Evolutionary conservation across 2,329 filamentous ascomycete species (phyloP).

Genomic region (Leptographium flavum): DNA sequence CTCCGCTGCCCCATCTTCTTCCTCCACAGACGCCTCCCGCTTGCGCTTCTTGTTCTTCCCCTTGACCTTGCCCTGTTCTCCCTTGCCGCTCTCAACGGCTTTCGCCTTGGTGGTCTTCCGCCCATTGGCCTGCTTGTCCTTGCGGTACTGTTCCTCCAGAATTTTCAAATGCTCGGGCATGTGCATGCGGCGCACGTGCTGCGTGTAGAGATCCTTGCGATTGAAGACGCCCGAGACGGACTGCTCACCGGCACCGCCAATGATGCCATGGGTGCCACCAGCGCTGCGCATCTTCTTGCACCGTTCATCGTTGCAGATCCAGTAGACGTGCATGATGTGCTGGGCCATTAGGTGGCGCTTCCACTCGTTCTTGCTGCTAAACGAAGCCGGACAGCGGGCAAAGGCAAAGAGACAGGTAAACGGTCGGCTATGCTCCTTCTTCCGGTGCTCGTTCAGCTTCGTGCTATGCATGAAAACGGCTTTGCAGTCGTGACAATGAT

Average conservation of each 20-base stretch:
- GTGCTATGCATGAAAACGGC: not conserved
- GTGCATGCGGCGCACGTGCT: constrained; percentile 81
- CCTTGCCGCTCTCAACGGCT: not conserved
- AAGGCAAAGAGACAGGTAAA: constrained; percentile 67
- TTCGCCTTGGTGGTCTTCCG: not conserved
- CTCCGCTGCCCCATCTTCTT: not conserved
- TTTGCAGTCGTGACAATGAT: no score
- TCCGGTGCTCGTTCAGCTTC: constrained; percentile 31
- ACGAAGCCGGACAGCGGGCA: constrained; percentile 60
- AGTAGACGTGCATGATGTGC: constrained; percentile 62
- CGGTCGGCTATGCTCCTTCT: constrained; percentile 37
- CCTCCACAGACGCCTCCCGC: no score
- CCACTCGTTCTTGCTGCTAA: constrained; percentile 85
- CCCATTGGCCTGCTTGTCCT: not conserved
- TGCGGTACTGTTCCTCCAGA: constrained; percentile 16
- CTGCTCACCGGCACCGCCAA: no score
- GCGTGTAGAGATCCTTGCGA: constrained; percentile 80
- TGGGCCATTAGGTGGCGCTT: constrained; percentile 76
- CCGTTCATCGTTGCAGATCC: constrained; percentile 55
- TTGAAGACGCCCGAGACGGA: constrained; percentile 64
- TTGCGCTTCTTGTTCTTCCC: not conserved
- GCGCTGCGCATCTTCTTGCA: constrained; percentile 24
- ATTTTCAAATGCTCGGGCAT: constrained; percentile 28
- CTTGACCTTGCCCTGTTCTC: not conserved
- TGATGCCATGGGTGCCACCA: not conserved